Evolutionary conservation across 202 grass and related monocot species (phyloP).

Genomic region (Elaeis oleifera): DNA sequence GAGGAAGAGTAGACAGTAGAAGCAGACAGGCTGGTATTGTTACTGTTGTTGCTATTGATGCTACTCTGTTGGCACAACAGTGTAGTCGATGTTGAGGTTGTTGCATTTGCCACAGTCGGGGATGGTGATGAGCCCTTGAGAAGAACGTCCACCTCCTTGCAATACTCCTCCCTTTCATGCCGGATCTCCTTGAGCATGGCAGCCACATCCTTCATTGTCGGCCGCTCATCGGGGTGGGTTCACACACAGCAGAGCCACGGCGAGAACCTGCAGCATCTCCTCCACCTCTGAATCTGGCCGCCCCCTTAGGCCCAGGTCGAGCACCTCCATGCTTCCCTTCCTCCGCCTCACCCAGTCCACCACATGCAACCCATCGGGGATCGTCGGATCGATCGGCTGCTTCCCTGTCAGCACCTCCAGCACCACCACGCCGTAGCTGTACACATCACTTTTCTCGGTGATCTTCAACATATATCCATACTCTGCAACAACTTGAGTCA

Average conservation of each 20-base stretch:
- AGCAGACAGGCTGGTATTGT: slow-evolving; percentile 38
- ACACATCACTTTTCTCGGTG: slow-evolving; percentile 71
- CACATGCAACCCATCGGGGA: slow-evolving; percentile 67
- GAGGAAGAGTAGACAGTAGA: slow-evolving; percentile 32
- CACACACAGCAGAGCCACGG: slow-evolving; percentile 82
- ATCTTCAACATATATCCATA: slow-evolving; percentile 98
- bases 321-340: slow-evolving; percentile 39
- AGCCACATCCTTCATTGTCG: slow-evolving; percentile 86
- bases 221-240: slow-evolving; percentile 56
- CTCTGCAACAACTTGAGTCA: slow-evolving; percentile 34
- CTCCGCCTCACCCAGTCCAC: slow-evolving; percentile 79
- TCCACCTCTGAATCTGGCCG: slow-evolving; percentile 47
- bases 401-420: slow-evolving; percentile 90
- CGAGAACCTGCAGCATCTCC: slow-evolving; percentile 88
- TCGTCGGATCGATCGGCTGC: slow-evolving; percentile 91
- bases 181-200: slow-evolving; percentile 88
- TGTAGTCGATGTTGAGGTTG: slow-evolving; percentile 36
- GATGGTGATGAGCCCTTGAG: slow-evolving; percentile 35
- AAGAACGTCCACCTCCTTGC: slow-evolving; percentile 51
- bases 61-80: slow-evolving; percentile 26
- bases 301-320: slow-evolving; percentile 56
- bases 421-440: slow-evolving; percentile 87
- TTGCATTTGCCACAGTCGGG: not conserved
- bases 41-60: slow-evolving; percentile 21
- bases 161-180: slow-evolving; percentile 64